phyloP scores from a whole-genome alignment of 129 eudicot species.

The Lactuca sativa region DNA sequence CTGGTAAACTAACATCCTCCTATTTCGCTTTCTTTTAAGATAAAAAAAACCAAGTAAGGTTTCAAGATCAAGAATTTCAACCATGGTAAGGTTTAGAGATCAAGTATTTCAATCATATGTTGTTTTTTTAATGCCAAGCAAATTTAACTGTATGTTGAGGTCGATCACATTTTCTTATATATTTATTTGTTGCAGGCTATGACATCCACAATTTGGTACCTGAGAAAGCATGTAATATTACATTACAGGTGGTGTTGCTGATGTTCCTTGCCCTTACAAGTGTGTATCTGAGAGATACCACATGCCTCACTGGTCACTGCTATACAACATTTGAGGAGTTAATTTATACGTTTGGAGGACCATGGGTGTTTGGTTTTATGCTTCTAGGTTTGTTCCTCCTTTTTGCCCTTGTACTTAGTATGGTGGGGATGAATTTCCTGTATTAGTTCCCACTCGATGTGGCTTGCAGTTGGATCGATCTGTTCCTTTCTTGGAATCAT shows the following conservation, averaged over 20 bases:
- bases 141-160: too few relatives aligned
- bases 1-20: too few relatives aligned
- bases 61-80: too few relatives aligned
- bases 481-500: slow-evolving; percentile 91
- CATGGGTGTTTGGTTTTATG: slow-evolving; percentile 86
- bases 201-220: too few relatives aligned
- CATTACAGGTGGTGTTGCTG: slow-evolving; percentile 76
- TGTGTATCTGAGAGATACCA: slow-evolving; percentile 87
- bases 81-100: too few relatives aligned
- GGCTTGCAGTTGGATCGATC: slow-evolving; percentile 87
- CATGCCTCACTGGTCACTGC: slow-evolving; percentile 89
- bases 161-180: too few relatives aligned
- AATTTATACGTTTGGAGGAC: slow-evolving; percentile 93
- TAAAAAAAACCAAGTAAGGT: too few relatives aligned
- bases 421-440: slow-evolving; percentile 72
- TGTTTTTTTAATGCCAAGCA: too few relatives aligned
- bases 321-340: slow-evolving; percentile 90
- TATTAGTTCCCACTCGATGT: slow-evolving; percentile 59
- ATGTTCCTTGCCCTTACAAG: slow-evolving; percentile 88
- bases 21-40: too few relatives aligned
- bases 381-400: slow-evolving; percentile 66
- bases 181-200: too few relatives aligned
- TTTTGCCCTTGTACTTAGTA: slow-evolving; percentile 86
- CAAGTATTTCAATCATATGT: too few relatives aligned
- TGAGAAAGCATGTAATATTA: slow-evolving; percentile 6